These are phyloP conservation scores for Discostella stelligeroides DNA, from an alignment of 108 stramenopile genomes.

Conservation along the genomic window DNA sequence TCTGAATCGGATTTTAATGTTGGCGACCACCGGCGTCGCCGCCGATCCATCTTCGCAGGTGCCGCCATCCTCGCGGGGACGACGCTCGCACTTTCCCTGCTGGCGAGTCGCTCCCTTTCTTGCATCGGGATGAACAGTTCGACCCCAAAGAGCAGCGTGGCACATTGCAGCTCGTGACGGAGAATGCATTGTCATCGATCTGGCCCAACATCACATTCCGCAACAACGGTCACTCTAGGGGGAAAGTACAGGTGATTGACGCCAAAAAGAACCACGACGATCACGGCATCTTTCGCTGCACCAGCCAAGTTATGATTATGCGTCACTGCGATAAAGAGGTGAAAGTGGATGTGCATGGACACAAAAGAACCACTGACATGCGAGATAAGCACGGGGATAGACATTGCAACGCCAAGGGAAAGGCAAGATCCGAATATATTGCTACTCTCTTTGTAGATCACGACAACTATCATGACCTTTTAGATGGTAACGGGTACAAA, in stretches of 20 bases:
- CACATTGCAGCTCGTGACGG: conserved; percentile 8
- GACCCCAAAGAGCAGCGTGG: conserved; percentile 1
- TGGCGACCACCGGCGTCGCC: neutral
- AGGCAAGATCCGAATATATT: conserved; percentile 37
- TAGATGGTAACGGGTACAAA: neutral
- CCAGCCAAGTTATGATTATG: conserved; percentile 43
- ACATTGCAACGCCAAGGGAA: conserved; percentile 39
- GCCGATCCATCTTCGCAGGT: neutral
- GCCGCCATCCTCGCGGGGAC: conserved; percentile 7
- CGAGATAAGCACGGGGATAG: conserved; percentile 30
- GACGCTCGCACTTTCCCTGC: too few species aligned
- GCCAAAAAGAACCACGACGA: too few species aligned
- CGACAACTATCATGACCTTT: conserved; percentile 14
- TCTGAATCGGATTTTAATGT: neutral
- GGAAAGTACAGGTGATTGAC: too few species aligned
- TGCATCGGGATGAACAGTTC: conserved; percentile 7
- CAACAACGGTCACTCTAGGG: neutral
- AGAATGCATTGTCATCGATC: neutral
- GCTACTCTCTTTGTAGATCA: conserved; percentile 42
- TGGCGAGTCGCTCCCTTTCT: neutral
- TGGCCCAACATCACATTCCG: conserved; percentile 3
- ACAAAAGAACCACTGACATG: conserved; percentile 10
- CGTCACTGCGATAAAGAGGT: conserved; percentile 46
- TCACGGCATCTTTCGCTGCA: conserved; percentile 16
- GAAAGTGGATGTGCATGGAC: conserved; percentile 7